phyloP scores from a whole-genome alignment of 352 stramenopile species.

The Phytopythium litorale region DNA sequence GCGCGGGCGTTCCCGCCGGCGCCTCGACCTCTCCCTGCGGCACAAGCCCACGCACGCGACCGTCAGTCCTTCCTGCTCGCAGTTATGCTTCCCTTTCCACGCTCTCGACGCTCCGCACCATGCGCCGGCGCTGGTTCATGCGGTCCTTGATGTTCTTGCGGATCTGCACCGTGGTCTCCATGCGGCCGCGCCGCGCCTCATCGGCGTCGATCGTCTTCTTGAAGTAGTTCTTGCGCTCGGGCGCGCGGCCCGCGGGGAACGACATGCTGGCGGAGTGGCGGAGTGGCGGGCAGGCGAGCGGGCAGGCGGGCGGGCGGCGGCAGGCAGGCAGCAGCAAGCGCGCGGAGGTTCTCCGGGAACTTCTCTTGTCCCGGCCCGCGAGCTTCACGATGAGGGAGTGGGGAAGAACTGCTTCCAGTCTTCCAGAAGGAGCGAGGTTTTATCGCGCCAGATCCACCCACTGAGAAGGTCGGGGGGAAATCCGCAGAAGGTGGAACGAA shows the following conservation, averaged over 20 bases:
- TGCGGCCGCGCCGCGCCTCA: slow-evolving; percentile 64
- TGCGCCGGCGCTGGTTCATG: slow-evolving; percentile 71
- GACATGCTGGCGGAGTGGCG: slow-evolving; percentile 40
- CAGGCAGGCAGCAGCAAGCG: too few relatives aligned
- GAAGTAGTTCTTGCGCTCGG: slow-evolving; percentile 73
- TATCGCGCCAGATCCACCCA: too few relatives aligned
- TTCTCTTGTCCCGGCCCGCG: too few relatives aligned
- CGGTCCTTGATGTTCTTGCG: slow-evolving; percentile 81
- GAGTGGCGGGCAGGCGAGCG: neutral
- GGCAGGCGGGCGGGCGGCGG: too few relatives aligned
- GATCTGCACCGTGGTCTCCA: slow-evolving; percentile 84
- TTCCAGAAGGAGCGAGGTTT: too few relatives aligned
- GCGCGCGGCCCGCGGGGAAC: slow-evolving; percentile 61
- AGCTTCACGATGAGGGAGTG: too few relatives aligned
- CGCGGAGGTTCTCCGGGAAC: too few relatives aligned
- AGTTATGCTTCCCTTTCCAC: too few relatives aligned
- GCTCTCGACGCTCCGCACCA: slow-evolving; percentile 28
- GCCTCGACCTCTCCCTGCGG: slow-evolving; percentile 17
- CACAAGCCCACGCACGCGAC: neutral
- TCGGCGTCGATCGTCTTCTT: slow-evolving; percentile 80
- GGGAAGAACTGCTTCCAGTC: too few relatives aligned
- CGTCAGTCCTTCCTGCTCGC: neutral
- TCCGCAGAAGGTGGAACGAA: too few relatives aligned
- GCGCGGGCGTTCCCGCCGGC: slow-evolving; percentile 17
- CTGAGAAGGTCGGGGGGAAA: too few relatives aligned